Conservation (phyloP, 768 basidiomycete genomes). For the Amanita pseudoporphyria region DNA sequence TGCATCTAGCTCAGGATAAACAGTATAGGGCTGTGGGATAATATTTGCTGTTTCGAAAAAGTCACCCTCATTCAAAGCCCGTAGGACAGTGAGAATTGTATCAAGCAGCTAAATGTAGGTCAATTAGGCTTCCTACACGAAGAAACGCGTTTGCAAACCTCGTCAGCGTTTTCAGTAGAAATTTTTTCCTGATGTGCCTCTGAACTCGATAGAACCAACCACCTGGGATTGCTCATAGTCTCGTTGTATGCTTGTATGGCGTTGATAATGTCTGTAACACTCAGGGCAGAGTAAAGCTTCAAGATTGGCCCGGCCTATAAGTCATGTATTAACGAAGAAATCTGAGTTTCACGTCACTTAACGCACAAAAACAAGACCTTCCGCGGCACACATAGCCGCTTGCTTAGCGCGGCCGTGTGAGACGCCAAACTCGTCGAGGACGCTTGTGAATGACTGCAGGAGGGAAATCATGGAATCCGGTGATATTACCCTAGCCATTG, state of each 20-base stretch:
- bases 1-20: constrained; percentile 33
- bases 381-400: constrained; percentile 72
- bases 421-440: constrained; percentile 84
- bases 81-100: constrained; percentile 52
- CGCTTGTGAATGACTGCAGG: constrained; percentile 75
- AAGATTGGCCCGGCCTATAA: constrained; percentile 59
- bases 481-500: constrained; percentile 66
- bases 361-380: constrained; percentile 67
- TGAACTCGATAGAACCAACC: constrained; percentile 55
- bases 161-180: constrained; percentile 43
- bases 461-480: constrained; percentile 71
- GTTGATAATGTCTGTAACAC: constrained; percentile 57
- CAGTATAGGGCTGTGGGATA: constrained; percentile 58
- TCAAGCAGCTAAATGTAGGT: constrained; percentile 54
- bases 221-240: constrained; percentile 43
- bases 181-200: constrained; percentile 37
- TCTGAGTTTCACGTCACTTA: neutral
- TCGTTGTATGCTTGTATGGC: constrained; percentile 67
- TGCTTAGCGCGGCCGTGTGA: constrained; percentile 78
- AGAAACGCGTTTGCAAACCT: constrained; percentile 31
- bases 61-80: constrained; percentile 47
- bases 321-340: constrained; percentile 2
- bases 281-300: constrained; percentile 48
- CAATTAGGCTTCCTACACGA: constrained; percentile 4
- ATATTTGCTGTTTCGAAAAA: constrained; percentile 47